Percentiles rank a stretch among this genome's conserved stretches.
These are phyloP conservation scores for Brassica napus DNA, from an alignment of 345 rosid species.

Conservation along the genomic window DNA sequence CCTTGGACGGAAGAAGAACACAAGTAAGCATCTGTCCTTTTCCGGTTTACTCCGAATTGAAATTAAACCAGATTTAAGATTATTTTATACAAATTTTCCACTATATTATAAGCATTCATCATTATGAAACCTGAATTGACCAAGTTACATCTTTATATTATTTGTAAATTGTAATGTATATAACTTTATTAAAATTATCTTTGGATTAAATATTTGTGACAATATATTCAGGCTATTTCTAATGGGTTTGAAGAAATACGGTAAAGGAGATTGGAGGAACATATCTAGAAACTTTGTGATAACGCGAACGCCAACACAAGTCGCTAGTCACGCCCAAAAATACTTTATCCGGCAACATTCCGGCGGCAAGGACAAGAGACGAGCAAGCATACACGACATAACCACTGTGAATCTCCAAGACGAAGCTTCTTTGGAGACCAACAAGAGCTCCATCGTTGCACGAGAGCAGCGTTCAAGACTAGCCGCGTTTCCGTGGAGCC, in stretches of 20 bases:
- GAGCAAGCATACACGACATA: slow-evolving; percentile 98
- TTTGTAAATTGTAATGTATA: not conserved
- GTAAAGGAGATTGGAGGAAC: slow-evolving; percentile 99
- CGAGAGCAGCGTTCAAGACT: slow-evolving; percentile 35
- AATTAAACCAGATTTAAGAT: not conserved
- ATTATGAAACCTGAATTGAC: not conserved
- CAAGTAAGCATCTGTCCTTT: slow-evolving; percentile 53
- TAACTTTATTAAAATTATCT: not conserved
- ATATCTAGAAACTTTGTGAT: slow-evolving; percentile 89
- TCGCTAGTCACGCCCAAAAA: slow-evolving; percentile 98
- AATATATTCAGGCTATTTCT: slow-evolving; percentile 67
- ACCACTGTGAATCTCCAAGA: slow-evolving; percentile 77
- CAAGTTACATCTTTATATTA: not conserved
- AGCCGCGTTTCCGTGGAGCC: slow-evolving; percentile 33
- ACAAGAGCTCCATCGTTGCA: slow-evolving; percentile 42
- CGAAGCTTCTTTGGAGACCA: slow-evolving; percentile 49
- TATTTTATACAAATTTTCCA: not conserved
- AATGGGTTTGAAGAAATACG: slow-evolving; percentile 89
- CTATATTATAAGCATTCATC: not conserved
- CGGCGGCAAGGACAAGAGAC: slow-evolving; percentile 90
- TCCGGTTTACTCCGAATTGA: not conserved
- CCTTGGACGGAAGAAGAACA: slow-evolving; percentile 99
- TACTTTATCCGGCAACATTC: slow-evolving; percentile 88
- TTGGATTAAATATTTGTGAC: not conserved
- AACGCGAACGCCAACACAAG: slow-evolving; percentile 92